Conservation (phyloP, 2,329 filamentous ascomycete species). For the Venturia aucupariae region DNA sequence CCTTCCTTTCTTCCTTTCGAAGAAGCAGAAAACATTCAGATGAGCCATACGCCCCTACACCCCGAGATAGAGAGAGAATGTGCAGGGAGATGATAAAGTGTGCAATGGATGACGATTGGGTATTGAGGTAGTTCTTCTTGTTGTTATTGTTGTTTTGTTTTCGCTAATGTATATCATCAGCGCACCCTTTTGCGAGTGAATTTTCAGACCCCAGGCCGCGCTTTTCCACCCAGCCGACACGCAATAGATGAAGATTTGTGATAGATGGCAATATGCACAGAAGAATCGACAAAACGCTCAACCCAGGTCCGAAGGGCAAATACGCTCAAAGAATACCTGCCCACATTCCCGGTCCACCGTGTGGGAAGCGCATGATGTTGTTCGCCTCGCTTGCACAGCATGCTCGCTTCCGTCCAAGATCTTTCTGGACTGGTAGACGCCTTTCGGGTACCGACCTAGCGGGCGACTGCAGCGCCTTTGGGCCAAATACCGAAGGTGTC, state of each 20-base stretch:
- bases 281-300: background rate
- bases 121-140: background rate
- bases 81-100: background rate
- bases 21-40: background rate
- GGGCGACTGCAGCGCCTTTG: slow-evolving; percentile 31
- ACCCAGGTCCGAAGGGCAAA: background rate
- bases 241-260: background rate
- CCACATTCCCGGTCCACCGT: slow-evolving; percentile 57
- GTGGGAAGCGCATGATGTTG: slow-evolving; percentile 32
- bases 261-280: slow-evolving; percentile 5
- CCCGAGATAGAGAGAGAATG: background rate
- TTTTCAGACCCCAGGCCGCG: background rate
- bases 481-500: slow-evolving; percentile 19
- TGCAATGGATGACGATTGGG: background rate
- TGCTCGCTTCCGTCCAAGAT: slow-evolving; percentile 52
- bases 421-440: slow-evolving; percentile 36
- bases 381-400: slow-evolving; percentile 55
- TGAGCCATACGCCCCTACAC: background rate
- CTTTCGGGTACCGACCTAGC: slow-evolving; percentile 31
- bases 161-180: background rate
- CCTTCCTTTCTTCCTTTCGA: background rate
- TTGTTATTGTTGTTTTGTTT: background rate
- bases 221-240: background rate
- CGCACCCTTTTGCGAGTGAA: background rate
- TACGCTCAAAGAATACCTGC: slow-evolving; percentile 45